Percentiles rank a stretch among this genome's conserved stretches.
Conservation (phyloP, 2,329 filamentous ascomycete species). For the Penicillium sp. region DNA sequence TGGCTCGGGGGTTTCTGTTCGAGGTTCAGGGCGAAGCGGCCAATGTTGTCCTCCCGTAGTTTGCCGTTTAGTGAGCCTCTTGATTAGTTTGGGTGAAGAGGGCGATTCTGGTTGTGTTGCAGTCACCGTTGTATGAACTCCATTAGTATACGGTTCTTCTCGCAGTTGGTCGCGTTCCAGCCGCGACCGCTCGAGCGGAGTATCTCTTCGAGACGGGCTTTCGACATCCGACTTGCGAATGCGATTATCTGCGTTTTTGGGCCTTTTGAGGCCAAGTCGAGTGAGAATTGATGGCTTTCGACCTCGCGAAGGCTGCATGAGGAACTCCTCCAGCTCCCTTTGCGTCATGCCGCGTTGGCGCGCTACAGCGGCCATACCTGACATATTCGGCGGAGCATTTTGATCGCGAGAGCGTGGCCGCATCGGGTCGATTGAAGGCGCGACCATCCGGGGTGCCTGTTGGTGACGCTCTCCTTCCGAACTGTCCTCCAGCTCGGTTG, state of each 20-base stretch:
- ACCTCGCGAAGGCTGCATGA: constrained; percentile 34
- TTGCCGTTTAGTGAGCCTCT: constrained; percentile 30
- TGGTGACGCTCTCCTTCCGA: constrained; percentile 54
- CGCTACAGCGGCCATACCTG: constrained; percentile 40
- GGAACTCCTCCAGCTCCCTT: constrained; percentile 39
- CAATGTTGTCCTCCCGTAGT: constrained; percentile 25
- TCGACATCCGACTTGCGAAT: constrained; percentile 62
- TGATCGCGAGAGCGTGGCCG: constrained; percentile 31
- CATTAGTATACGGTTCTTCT: constrained; percentile 27
- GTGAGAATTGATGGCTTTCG: constrained; percentile 38
- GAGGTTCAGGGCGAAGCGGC: constrained; percentile 27
- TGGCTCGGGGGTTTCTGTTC: constrained; percentile 10
- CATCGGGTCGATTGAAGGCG: constrained; percentile 26
- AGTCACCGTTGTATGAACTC: constrained; percentile 16
- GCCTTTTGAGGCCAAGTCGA: constrained; percentile 36
- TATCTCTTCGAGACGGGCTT: constrained; percentile 66
- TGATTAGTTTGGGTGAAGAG: constrained; percentile 33
- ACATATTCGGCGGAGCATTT: constrained; percentile 40
- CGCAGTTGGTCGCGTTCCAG: constrained; percentile 49
- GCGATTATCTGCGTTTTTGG: constrained; percentile 29
- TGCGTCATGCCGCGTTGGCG: constrained; percentile 62
- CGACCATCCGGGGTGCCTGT: constrained; percentile 30
- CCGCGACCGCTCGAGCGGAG: constrained; percentile 63
- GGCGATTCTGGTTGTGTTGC: constrained; percentile 19
- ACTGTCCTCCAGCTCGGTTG: constrained; percentile 65